These are phyloP conservation scores for Neurospora sp. DNA, from an alignment of 495 filamentous ascomycete genomes.

Conservation along the genomic window DNA sequence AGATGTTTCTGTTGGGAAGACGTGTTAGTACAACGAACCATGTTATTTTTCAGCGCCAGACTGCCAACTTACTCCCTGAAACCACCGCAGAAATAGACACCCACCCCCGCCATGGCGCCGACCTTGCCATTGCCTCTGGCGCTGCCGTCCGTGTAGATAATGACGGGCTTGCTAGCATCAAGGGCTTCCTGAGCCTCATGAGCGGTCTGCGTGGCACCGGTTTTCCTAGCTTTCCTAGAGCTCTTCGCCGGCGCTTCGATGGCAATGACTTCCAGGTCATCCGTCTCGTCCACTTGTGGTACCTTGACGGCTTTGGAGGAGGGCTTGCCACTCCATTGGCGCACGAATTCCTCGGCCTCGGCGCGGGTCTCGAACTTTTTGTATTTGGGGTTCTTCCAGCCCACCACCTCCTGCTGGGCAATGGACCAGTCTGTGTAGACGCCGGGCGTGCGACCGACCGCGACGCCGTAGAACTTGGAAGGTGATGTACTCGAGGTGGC, in stretches of 20 bases:
- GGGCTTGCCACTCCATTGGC: conserved; percentile 15
- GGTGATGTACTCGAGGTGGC: conserved; percentile 16
- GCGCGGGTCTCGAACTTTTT: conserved; percentile 66
- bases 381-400: conserved; percentile 68
- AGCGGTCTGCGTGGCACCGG: conserved; percentile 1
- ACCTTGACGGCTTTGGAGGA: conserved; percentile 13
- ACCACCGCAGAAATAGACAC: conserved; percentile 81
- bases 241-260: conserved; percentile 37
- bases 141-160: conserved; percentile 88
- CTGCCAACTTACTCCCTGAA: conserved; percentile 42
- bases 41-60: not conserved
- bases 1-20: conserved; percentile 50
- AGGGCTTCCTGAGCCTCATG: not conserved
- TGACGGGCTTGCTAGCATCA: conserved; percentile 39
- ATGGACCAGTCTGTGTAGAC: conserved; percentile 84
- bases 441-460: conserved; percentile 67
- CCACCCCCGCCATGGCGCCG: conserved; percentile 69
- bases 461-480: conserved; percentile 76
- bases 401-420: conserved; percentile 66
- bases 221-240: conserved; percentile 51
- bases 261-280: conserved; percentile 31
- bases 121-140: conserved; percentile 63
- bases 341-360: conserved; percentile 55
- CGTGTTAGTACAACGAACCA: not conserved
- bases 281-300: conserved; percentile 21